These are phyloP conservation scores for Microbotryum scabiosae DNA, from an alignment of 1,284 basidiomycete genomes.

Conservation along the genomic window DNA sequence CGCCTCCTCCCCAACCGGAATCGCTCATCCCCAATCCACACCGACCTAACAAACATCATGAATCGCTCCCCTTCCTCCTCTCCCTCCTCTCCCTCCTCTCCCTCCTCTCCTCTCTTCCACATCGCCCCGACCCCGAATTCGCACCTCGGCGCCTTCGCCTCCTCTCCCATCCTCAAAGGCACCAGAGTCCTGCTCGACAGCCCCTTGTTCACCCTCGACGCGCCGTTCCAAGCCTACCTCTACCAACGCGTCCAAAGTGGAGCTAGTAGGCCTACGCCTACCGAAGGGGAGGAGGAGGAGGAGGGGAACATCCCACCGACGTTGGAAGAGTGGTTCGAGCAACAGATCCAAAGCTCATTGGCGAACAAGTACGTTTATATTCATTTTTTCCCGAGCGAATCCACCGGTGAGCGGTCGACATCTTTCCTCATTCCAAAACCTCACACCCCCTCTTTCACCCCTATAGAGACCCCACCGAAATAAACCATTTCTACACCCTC, in stretches of 20 bases:
- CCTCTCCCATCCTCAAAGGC: constrained; percentile 14
- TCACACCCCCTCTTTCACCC: neutral
- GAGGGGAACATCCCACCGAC: constrained; percentile 5
- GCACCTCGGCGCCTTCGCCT: constrained; percentile 28
- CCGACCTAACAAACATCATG: no score
- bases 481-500: constrained; percentile 18
- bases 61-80: neutral
- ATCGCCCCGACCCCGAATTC: constrained; percentile 16
- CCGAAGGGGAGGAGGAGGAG: constrained; percentile 22
- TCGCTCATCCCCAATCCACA: no score
- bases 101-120: constrained; percentile 5
- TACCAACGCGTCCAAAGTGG: constrained; percentile 15
- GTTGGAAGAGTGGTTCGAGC: constrained; percentile 22
- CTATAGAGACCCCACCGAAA: constrained; percentile 15
- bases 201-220: constrained; percentile 31
- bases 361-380: no score
- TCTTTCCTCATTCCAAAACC: no score
- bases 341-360: constrained; percentile 3
- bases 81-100: neutral
- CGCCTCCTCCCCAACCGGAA: no score
- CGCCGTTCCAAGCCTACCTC: constrained; percentile 20
- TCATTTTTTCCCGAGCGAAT: no score
- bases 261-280: constrained; percentile 15
- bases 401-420: no score
- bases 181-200: constrained; percentile 27